Percentiles rank a stretch among this genome's conserved stretches.
phyloP scores from a whole-genome alignment of 108 stramenopile species.

The Skeletonema marinoi region DNA sequence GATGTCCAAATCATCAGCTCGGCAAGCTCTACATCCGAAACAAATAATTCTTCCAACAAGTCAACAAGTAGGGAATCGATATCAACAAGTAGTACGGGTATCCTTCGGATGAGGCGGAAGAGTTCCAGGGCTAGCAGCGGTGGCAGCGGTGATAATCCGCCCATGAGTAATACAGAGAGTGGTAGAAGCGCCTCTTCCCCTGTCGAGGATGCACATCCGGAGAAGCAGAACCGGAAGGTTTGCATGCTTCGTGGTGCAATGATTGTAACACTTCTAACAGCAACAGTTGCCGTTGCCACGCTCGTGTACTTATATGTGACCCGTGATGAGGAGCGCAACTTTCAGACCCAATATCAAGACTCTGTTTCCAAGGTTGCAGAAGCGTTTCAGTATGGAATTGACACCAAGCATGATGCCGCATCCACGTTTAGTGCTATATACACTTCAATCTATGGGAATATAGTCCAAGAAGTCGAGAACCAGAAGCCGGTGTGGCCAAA shows the following conservation, averaged over 20 bases:
- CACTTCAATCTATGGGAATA: slow-evolving; percentile 41
- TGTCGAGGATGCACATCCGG: slow-evolving; percentile 7
- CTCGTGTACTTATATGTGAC: slow-evolving; percentile 24
- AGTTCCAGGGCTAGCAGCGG: background rate
- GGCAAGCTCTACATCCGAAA: background rate
- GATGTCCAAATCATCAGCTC: background rate
- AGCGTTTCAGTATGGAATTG: slow-evolving; percentile 42
- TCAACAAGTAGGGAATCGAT: background rate
- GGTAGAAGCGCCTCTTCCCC: background rate
- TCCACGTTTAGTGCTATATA: slow-evolving; percentile 45
- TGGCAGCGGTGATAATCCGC: background rate
- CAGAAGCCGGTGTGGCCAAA: slow-evolving; percentile 48
- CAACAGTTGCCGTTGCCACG: slow-evolving; percentile 30
- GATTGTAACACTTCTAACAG: slow-evolving; percentile 32
- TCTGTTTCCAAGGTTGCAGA: slow-evolving; percentile 47
- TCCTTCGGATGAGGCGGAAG: background rate
- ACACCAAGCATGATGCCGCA: slow-evolving; percentile 37
- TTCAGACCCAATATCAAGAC: slow-evolving; percentile 35
- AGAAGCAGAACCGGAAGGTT: slow-evolving; percentile 22
- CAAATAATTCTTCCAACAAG: background rate
- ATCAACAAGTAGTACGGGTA: background rate
- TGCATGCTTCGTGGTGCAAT: slow-evolving; percentile 28
- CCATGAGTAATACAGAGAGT: background rate
- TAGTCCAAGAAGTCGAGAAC: background rate
- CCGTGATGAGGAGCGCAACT: slow-evolving; percentile 27